phyloP scores from a whole-genome alignment of 1,284 basidiomycete genomes.

The Inonotus hispidus region DNA sequence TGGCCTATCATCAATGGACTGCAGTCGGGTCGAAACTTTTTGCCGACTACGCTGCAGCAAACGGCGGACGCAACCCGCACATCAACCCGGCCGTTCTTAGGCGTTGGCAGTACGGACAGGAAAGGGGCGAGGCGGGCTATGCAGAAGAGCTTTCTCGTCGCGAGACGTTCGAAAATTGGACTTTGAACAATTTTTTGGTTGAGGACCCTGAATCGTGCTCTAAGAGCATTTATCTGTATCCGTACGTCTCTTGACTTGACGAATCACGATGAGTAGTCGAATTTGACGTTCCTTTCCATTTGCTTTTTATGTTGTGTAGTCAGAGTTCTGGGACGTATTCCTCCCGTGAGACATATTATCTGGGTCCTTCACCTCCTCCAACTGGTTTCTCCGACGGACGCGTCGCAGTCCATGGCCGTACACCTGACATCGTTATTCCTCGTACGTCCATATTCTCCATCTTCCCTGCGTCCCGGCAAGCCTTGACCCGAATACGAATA shows the following conservation, averaged over 20 bases:
- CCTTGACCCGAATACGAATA: no score
- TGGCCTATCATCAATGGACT: constrained; percentile 33
- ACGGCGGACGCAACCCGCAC: constrained; percentile 35
- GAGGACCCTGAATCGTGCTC: constrained; percentile 31
- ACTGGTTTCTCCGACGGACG: constrained; percentile 30
- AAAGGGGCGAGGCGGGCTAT: constrained; percentile 24
- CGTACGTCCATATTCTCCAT: neutral
- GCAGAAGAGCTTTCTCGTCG: constrained; percentile 24
- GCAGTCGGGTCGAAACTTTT: constrained; percentile 35
- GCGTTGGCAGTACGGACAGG: constrained; percentile 33
- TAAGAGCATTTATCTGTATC: constrained; percentile 33
- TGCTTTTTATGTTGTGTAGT: neutral
- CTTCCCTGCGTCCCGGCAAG: neutral
- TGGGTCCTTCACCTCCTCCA: constrained; percentile 23
- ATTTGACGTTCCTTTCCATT: neutral
- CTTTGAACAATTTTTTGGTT: constrained; percentile 26
- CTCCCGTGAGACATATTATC: constrained; percentile 19
- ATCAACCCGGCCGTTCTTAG: constrained; percentile 34
- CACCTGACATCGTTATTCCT: constrained; percentile 38
- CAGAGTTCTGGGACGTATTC: constrained; percentile 7
- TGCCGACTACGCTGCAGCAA: constrained; percentile 31
- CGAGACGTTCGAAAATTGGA: constrained; percentile 33
- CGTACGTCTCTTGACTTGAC: constrained; percentile 22
- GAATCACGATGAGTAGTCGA: neutral
- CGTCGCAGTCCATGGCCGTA: constrained; percentile 28